Evolutionary conservation across 1,284 basidiomycete genomes (phyloP).

Genomic region (Trametes hirsuta): DNA sequence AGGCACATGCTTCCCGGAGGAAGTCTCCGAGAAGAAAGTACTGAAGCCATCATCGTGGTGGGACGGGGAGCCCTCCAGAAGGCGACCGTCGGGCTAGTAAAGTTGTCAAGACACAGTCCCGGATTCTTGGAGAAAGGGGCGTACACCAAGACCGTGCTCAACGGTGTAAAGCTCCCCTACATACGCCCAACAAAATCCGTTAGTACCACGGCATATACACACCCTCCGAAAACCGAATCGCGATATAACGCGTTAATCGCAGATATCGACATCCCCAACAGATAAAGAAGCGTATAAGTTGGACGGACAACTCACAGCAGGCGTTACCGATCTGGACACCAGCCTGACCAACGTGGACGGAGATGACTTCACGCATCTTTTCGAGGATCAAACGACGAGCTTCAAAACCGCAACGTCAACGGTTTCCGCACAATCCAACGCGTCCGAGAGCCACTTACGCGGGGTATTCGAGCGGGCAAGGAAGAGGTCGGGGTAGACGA

Average conservation of each 20-base stretch:
- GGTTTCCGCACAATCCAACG: neutral
- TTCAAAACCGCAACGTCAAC: slow-evolving; percentile 1
- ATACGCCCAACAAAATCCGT: slow-evolving; percentile 21
- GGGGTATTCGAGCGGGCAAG: slow-evolving; percentile 31
- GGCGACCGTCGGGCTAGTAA: slow-evolving; percentile 86
- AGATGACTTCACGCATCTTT: slow-evolving; percentile 90
- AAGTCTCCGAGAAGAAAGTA: slow-evolving; percentile 94
- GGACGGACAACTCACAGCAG: slow-evolving; percentile 70
- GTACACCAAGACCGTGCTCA: slow-evolving; percentile 95
- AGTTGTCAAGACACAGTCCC: slow-evolving; percentile 13
- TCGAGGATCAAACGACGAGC: slow-evolving; percentile 31
- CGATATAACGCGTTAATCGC: slow-evolving; percentile 36
- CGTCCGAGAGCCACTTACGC: slow-evolving; percentile 28
- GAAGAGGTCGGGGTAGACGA: slow-evolving; percentile 39
- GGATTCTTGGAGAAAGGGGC: slow-evolving; percentile 37
- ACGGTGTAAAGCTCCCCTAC: slow-evolving; percentile 87
- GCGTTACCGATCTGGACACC: slow-evolving; percentile 98
- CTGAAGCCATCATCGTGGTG: slow-evolving; percentile 90
- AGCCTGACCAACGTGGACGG: slow-evolving; percentile 93
- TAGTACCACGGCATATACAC: slow-evolving; percentile 5
- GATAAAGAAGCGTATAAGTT: slow-evolving; percentile 18
- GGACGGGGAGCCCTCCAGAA: slow-evolving; percentile 78
- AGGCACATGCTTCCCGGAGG: slow-evolving; percentile 96
- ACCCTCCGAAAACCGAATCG: neutral
- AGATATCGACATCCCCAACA: slow-evolving; percentile 1